Evolutionary conservation across 768 basidiomycete genomes (phyloP), one percentile per base, ranked within the genome.

Genomic region (Tulasnella sp.): DNA sequence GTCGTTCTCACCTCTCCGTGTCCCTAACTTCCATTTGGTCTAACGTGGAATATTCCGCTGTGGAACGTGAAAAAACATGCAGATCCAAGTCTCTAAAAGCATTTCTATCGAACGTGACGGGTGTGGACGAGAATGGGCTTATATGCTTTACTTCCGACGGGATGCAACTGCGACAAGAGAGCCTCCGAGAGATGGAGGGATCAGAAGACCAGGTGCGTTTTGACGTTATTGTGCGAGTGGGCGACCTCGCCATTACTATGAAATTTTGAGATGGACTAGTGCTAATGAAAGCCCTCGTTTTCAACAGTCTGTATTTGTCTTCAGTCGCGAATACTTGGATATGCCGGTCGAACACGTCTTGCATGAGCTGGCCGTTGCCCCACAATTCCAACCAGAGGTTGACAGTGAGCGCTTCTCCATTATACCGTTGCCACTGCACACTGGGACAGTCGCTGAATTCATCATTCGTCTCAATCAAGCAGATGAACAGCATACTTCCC

Each of bases 131-230:
- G 63, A 82, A 84, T 48, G 79, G 80, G 22, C 76, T 85, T 9
- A 73, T 91, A 30, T 85, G 85, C 1, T 92, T 87, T 70, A 75
- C 89, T 29, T 81, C 88, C 4, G 87, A 91, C 68, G 88, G 88
- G 2, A 77, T 80, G 45, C 79, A 89, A 53, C 71, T 91, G 21
- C 80, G 79, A 19, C 82, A 75, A 53, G 78, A 79, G 60, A 90
- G 88, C 67, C 68, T 89, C 57, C 78, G 85, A 34, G 89, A 92
- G 65, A 72, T 92, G 41, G 85, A 81, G 34, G 83, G 84, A 50
- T 74, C 79, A 21, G 80, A 82, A 65, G 85, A 86, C 70, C 86
- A 89, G 76, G 87, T 87, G 51, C 52, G 76, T 68, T 44, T 11
- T 12, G 17, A 19, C 10, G 8, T 56, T 10, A 12, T 30, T 56